Base-by-base conservation (phyloP, 2,329 filamentous ascomycete genomes). In the Dendryphion nanum region DNA sequence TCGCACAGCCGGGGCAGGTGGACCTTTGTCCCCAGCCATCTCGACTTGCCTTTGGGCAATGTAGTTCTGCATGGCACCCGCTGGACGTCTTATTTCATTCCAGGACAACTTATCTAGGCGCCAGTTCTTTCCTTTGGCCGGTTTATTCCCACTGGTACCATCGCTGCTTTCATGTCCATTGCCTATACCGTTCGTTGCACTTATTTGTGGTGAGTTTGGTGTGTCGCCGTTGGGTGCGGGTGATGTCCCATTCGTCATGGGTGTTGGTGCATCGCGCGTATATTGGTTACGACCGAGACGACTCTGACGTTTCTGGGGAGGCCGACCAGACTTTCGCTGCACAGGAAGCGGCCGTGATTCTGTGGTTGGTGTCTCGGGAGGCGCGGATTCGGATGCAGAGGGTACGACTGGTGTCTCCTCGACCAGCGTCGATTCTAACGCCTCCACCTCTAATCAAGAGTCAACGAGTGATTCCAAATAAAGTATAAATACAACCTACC, bases 1-100 rank as follows among this genome's bases (percentile, higher is more conserved):
- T 37, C 58, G 57, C 0, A 62, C 55, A 24, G 60, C 47, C 18
- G 57, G 52, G 16, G 56, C 50, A 17, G 49, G 39, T 10, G 47
- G 42, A 10, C 44, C 44, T 44, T 69, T 60, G 67, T 64, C 84
- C 19, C 79, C 81, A 2, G 87, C 89, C 67, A 95, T 78, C 57
- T 96, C 90, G 5, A 95, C 76, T 63, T 96, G 89, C 40, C 89
- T 91, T 49, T 88, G 82, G 4, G 86, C 84, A 47, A 96, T 95
- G 58, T 91, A 96, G 51, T 93, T 89, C 42, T 95, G 76, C 59
- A 96, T 94, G 15, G 80, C 85, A 4, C 86, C 80, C 5, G 90
- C 88, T 7, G 89, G 83, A 48, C 86, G 81, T 67, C 86, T 88
- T 81, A 95, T 89, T 59, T 95, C 89, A 42, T 83, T 83, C 82